Base-by-base conservation (phyloP, 2,329 filamentous ascomycete genomes). In the Plenodomus tracheiphilus region DNA sequence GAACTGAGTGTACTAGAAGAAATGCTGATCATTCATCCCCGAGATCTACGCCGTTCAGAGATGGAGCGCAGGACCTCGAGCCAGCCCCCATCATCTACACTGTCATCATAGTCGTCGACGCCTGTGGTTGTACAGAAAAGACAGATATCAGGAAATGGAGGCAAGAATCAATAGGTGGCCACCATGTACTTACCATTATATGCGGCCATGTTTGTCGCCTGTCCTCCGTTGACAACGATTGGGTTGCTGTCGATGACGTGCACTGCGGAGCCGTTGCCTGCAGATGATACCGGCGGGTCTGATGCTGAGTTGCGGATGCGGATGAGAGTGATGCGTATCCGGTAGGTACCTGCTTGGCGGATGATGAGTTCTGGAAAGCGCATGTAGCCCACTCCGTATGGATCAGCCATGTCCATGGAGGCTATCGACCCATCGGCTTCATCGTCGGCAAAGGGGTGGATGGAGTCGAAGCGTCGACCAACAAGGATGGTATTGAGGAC, bases 301-400 rank as follows among this genome's bases (percentile, higher is more conserved):
- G 61, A 60, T 44, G 54, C 60, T 19, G 64, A 58, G 40, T 57
- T 60, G 32, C 60, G 60, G 19, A 70, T 67, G 35, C 65, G 64
- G n/a, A 72, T 59, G 20, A 73, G 56, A 3, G 70, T 72, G 50
- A 73, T 66, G 41, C 70, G 64, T 58, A 73, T 69, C 22, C 66
- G 64, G 51, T 68, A 73, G 15, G 63, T 70, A 36, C 70, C 70
- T 34, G 65, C 59, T 50, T 71, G 69, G 16, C 67, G 64, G 37
- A 73, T 69, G 39, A 57, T 47, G 30, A 73, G 70, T 16, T 68
- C 66, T 21, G 69, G 64, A 45, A 73, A 73, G 48, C 61, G 63
- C 59, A 72, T 70, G 47, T 72, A 72, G 20, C 70, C 70, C 8
- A 73, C 66, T 11, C 69, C 70, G 17, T 62, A 56, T 3, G 69